These are phyloP conservation scores for Verbascum thapsus DNA, from an alignment of 257 asterid species.

Conservation along the genomic window DNA sequence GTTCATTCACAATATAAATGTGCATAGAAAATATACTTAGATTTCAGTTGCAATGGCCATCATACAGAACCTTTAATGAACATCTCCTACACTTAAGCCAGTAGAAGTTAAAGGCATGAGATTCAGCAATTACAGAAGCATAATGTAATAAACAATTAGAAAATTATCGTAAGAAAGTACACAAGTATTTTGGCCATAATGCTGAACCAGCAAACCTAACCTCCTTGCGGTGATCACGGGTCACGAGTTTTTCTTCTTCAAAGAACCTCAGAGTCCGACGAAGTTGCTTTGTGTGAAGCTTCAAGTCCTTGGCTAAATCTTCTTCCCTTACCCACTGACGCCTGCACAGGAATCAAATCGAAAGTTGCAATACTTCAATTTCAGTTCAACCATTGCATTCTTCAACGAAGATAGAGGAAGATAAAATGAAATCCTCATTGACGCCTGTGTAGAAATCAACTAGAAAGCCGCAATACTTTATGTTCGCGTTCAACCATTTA, in stretches of 20 bases:
- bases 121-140: slow-evolving; percentile 23
- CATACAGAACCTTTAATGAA: slow-evolving; percentile 7
- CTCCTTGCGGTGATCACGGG: slow-evolving; percentile 98
- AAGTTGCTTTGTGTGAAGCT: slow-evolving; percentile 94
- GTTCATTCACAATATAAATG: not conserved
- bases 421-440: slow-evolving; percentile 55
- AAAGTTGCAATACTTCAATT: slow-evolving; percentile 20
- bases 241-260: slow-evolving; percentile 91
- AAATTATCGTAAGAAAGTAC: not conserved
- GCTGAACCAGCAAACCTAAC: slow-evolving; percentile 38
- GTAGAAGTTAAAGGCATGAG: not conserved
- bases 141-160: slow-evolving; percentile 11
- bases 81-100: not conserved
- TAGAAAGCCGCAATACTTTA: slow-evolving; percentile 21
- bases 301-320: slow-evolving; percentile 96
- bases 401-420: slow-evolving; percentile 2
- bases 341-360: slow-evolving; percentile 42
- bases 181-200: not conserved
- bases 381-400: slow-evolving; percentile 21
- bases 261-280: slow-evolving; percentile 89
- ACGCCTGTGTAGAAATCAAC: slow-evolving; percentile 50
- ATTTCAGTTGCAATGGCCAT: slow-evolving; percentile 12
- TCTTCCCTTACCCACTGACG: slow-evolving; percentile 97
- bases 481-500: slow-evolving; percentile 20
- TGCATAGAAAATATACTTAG: not conserved